Percentiles rank a stretch among this genome's conserved stretches.
These are phyloP conservation scores for Protostelium mycophagum DNA, from an alignment of 78 protist genomes.

Conservation along the genomic window DNA sequence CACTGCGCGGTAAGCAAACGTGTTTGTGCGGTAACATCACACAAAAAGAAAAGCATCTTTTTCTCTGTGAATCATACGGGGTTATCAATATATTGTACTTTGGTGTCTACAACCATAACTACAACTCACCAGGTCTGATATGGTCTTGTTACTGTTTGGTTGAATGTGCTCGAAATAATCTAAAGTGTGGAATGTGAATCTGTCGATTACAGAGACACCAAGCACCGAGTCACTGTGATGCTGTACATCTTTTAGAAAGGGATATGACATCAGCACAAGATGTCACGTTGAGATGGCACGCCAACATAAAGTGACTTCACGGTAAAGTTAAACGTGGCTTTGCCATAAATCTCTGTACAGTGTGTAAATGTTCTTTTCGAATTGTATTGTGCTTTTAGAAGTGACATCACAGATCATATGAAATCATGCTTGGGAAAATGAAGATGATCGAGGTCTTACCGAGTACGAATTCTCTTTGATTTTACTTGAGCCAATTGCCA, in stretches of 20 bases:
- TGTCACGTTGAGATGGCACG: too few species aligned
- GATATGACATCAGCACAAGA: too few species aligned
- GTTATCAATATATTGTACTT: not conserved
- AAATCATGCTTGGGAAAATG: not conserved
- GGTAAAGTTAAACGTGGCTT: too few species aligned
- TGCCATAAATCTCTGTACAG: too few species aligned
- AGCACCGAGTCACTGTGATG: slow-evolving; percentile 71
- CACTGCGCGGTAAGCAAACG: too few species aligned
- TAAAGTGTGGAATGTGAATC: slow-evolving; percentile 82
- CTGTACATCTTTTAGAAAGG: slow-evolving; percentile 10
- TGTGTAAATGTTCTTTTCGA: too few species aligned
- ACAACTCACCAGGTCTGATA: not conserved
- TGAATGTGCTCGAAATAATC: slow-evolving; percentile 58
- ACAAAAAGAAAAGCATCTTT: too few species aligned
- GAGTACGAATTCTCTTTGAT: slow-evolving; percentile 78
- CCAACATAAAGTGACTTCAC: too few species aligned
- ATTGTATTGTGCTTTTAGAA: not conserved
- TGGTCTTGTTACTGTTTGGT: slow-evolving; percentile 27
- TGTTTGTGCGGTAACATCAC: slow-evolving; percentile 11
- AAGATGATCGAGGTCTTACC: slow-evolving; percentile 3
- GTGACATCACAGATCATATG: not conserved
- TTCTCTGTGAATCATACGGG: too few species aligned
- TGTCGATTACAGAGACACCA: slow-evolving; percentile 79
- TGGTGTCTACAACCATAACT: not conserved
- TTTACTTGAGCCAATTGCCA: slow-evolving; percentile 60